Percentiles rank a stretch among this genome's conserved stretches.
phyloP scores from a whole-genome alignment of 495 filamentous ascomycete genomes.

The Bryoglossum gracile region DNA sequence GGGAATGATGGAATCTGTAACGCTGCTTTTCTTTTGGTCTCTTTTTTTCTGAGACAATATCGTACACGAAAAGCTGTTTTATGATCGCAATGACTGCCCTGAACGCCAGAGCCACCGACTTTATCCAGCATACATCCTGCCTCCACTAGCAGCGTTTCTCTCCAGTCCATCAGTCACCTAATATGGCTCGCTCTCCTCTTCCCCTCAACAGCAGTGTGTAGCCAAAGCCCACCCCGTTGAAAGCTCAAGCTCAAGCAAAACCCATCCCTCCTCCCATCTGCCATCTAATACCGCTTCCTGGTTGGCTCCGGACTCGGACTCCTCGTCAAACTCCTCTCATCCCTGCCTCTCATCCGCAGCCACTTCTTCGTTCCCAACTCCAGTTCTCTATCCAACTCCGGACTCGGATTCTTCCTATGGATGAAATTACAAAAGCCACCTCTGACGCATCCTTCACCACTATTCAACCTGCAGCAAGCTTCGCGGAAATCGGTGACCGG shows the following conservation, averaged over 20 bases:
- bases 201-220: no score
- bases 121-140: no score
- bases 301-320: slow-evolving; percentile 74
- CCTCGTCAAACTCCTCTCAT: slow-evolving; percentile 70
- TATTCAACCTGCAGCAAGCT: slow-evolving; percentile 92
- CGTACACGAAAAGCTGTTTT: not conserved
- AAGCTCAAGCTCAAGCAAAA: not conserved
- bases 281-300: slow-evolving; percentile 52
- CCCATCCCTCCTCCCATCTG: not conserved
- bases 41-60: not conserved
- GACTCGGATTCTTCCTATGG: slow-evolving; percentile 85
- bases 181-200: no score
- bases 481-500: slow-evolving; percentile 98
- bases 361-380: slow-evolving; percentile 91
- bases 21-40: no score
- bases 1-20: no score
- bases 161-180: no score
- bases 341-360: slow-evolving; percentile 77
- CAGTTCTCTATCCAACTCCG: slow-evolving; percentile 83
- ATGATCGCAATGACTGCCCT: slow-evolving; percentile 4
- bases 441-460: slow-evolving; percentile 88
- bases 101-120: slow-evolving; percentile 19
- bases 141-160: no score
- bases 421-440: slow-evolving; percentile 99
- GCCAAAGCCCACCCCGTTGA: no score